Conservation (phyloP, 495 filamentous ascomycete genomes). For the Penicillium riverlandense region DNA sequence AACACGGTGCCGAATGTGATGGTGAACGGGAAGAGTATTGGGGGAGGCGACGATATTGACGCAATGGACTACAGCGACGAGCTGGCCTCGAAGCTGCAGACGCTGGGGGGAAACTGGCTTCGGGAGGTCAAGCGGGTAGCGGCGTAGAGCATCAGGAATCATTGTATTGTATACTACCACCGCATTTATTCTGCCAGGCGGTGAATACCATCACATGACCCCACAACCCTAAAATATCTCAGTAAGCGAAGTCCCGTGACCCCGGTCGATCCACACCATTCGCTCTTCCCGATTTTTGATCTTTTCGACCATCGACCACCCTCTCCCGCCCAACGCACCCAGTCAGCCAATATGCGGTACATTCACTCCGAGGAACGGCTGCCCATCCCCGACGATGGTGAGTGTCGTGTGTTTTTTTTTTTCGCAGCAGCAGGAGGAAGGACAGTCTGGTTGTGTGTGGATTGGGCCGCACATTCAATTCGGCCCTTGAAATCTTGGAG, state of each 20-base stretch:
- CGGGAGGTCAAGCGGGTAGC: slow-evolving; percentile 36
- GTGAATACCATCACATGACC: background rate
- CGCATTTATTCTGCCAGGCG: too few species aligned
- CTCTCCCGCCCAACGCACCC: slow-evolving; percentile 40
- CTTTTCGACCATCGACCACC: slow-evolving; percentile 43
- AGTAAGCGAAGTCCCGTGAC: slow-evolving; percentile 44
- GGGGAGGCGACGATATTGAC: slow-evolving; percentile 80
- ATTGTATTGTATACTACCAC: too few species aligned
- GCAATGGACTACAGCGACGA: slow-evolving; percentile 61
- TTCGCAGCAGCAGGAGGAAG: slow-evolving; percentile 4
- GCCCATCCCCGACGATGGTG: slow-evolving; percentile 92
- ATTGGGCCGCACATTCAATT: too few species aligned
- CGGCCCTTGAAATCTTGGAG: too few species aligned
- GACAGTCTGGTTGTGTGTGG: slow-evolving; percentile 2
- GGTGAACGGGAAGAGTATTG: slow-evolving; percentile 80
- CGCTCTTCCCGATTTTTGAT: slow-evolving; percentile 35
- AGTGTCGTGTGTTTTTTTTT: slow-evolving; percentile 32
- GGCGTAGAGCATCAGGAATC: background rate
- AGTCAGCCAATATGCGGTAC: slow-evolving; percentile 80
- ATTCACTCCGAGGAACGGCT: slow-evolving; percentile 95
- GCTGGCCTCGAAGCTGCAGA: slow-evolving; percentile 63
- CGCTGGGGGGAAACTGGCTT: slow-evolving; percentile 64
- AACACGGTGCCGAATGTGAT: slow-evolving; percentile 88
- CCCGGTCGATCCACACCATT: slow-evolving; percentile 39
- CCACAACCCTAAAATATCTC: slow-evolving; percentile 27